Base-by-base conservation (phyloP, 345 rosid genomes). In the Sonneratia caseolaris region DNA sequence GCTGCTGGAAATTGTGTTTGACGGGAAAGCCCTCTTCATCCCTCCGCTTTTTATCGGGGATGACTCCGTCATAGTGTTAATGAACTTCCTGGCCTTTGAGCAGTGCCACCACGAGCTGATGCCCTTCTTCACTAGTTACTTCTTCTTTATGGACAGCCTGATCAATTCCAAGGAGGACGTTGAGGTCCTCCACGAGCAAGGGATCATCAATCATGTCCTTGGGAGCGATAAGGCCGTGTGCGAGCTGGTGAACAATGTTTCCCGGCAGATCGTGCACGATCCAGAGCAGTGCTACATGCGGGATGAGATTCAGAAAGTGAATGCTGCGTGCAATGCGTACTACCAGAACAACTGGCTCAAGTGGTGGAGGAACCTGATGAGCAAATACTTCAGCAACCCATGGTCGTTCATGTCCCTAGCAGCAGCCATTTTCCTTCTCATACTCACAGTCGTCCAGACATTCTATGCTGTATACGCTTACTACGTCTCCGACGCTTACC, bases 41-140 rank as follows among this genome's bases (percentile, higher is more conserved):
- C 82, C 84, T 27, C 75, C 76, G 11, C 68, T 81, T 0, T 72
- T 32, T 35, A 66, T 82, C 13, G 73, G 79, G 27, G 84, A 81
- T 49, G 69, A 51, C 59, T 76, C 66, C 18, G 76, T 77, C 15
- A 76, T 80, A 3, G 18, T 78, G 56, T 74, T 81, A 56, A 75
- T 74, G 12, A 81, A 81, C 77, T 56, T 81, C 72, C 74, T 79
- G 38, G 84, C 80, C 24, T 76, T 74, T 14, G 84, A 81, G 61
- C 82, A 81, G 53, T 74, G 82, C 76, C 76, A 81, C 70, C 13
- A 37, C 7, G 32, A 59, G 1, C 67, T 74, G 68, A 76, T 16
- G 59, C 80, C 80, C 3, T 66, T 68, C 10, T 78, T 79, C 1
- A 79, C 82, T 7, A 57, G 75, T 1, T 78, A 71, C 22, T 53